Evolutionary conservation across 225 moss, liverwort and hornwort species (phyloP).

Genomic region (Bryoerythrophyllum caledonicum): DNA sequence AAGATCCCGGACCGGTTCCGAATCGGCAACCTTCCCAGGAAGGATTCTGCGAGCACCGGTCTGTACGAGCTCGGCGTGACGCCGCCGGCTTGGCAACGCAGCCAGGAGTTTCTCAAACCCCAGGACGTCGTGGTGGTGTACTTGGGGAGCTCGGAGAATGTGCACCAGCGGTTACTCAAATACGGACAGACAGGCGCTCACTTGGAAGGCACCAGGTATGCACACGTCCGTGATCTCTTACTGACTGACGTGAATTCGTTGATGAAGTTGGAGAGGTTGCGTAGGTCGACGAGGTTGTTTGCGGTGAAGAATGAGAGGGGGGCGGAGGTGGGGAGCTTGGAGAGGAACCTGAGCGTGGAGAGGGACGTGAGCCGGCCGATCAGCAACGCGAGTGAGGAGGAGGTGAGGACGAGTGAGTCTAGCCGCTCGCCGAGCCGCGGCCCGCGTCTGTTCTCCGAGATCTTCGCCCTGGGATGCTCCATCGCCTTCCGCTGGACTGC

Average conservation of each 20-base stretch:
- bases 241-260: no score
- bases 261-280: neutral
- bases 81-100: constrained; percentile 40
- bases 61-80: constrained; percentile 90
- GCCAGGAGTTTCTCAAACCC: constrained; percentile 37
- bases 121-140: constrained; percentile 86
- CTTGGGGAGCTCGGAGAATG: constrained; percentile 78
- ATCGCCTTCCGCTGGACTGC: constrained; percentile 85
- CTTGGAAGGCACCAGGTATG: constrained; percentile 66
- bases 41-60: constrained; percentile 67
- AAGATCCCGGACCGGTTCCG: constrained; percentile 70
- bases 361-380: constrained; percentile 22
- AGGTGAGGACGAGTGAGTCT: constrained; percentile 17
- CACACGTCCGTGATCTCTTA: no score
- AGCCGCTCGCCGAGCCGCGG: constrained; percentile 41
- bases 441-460: constrained; percentile 77
- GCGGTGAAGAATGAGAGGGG: constrained; percentile 33
- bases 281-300: constrained; percentile 61
- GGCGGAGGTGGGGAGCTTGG: constrained; percentile 20
- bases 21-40: constrained; percentile 68
- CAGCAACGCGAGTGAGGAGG: constrained; percentile 39
- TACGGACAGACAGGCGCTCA: constrained; percentile 95
- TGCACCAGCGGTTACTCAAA: constrained; percentile 78
- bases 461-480: constrained; percentile 83
- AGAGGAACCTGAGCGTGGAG: constrained; percentile 26